These are phyloP conservation scores for Aspergillaceae sp. DNA, from an alignment of 2,329 filamentous ascomycete genomes.

Conservation along the genomic window DNA sequence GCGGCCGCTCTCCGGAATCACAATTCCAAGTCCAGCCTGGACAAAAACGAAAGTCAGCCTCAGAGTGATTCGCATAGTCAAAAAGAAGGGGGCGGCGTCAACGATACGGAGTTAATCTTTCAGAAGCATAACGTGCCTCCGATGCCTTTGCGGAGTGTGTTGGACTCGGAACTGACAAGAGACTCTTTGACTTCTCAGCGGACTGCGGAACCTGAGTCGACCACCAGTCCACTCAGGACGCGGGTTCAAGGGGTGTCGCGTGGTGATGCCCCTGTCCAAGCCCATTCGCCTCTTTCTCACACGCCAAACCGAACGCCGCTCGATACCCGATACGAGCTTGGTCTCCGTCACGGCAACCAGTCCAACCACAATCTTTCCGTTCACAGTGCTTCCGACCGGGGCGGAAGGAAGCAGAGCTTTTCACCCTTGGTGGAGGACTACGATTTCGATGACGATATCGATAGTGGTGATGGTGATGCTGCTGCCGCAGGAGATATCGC, in stretches of 20 bases:
- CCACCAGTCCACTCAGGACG: slow-evolving; percentile 56
- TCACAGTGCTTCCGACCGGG: slow-evolving; percentile 38
- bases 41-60: slow-evolving; percentile 33
- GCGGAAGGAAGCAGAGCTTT: slow-evolving; percentile 32
- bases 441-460: not conserved
- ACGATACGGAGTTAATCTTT: slow-evolving; percentile 48
- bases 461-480: not conserved
- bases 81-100: slow-evolving; percentile 27
- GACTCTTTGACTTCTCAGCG: slow-evolving; percentile 78
- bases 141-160: slow-evolving; percentile 80
- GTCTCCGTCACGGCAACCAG: slow-evolving; percentile 56
- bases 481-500: slow-evolving; percentile 32
- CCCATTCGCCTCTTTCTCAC: slow-evolving; percentile 52
- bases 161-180: slow-evolving; percentile 79
- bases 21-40: slow-evolving; percentile 54
- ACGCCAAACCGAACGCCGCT: slow-evolving; percentile 50
- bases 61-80: slow-evolving; percentile 24
- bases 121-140: slow-evolving; percentile 58
- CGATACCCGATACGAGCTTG: slow-evolving; percentile 47
- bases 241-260: slow-evolving; percentile 58
- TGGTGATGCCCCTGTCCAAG: slow-evolving; percentile 41
- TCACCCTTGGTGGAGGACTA: slow-evolving; percentile 18
- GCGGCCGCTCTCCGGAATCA: slow-evolving; percentile 56
- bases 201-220: slow-evolving; percentile 50
- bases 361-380: slow-evolving; percentile 45